Evolutionary conservation across 139 green algal species (phyloP), one percentile per base, ranked within the genome.

Genomic region (Chlorokybus atmophyticus): DNA sequence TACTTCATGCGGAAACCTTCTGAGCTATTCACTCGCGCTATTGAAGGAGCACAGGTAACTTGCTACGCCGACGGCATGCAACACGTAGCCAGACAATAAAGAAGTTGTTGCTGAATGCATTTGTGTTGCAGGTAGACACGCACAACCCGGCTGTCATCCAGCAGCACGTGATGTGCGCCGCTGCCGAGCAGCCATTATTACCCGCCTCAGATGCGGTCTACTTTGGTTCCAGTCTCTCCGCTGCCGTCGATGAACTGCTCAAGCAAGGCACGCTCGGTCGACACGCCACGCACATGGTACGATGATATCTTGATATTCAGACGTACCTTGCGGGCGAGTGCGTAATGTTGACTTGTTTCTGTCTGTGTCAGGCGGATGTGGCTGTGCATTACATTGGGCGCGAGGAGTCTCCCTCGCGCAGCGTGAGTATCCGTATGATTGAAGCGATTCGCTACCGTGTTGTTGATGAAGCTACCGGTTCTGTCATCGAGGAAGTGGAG

Each of bases 1-100:
- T 87, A 89, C 79, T 94, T 94, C 66, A 87, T 95, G 82, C 50
- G 47, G 3, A 60, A 86, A 50, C 87, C 87, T 14, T 44, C 72
- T 4, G 50, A 70, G 27, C 80, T 97, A 2, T 94, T 97, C 55
- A 52, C 48, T 0, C 51, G 79, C 19, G 47, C 76, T 19, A 79
- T 94, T 17, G 88, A 95, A 77, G 32, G 32, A 4, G 81, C 80
- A n/a, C 58, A 61, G 29, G 49, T 66, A 44, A 17, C 38, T 14
- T n/a, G n/a, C n/a, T n/a, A n/a, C n/a, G n/a, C n/a, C n/a, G n/a
- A n/a, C n/a, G n/a, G n/a, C n/a, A n/a, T n/a, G n/a, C n/a, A n/a
- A n/a, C n/a, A n/a, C n/a, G n/a, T n/a, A n/a, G n/a, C n/a, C n/a
- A n/a, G n/a, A n/a, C n/a, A n/a, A n/a, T n/a, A n/a, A n/a, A n/a